Evolutionary conservation across 306 rosid genomes (phyloP).

Genomic region (Ziziphus jujuba): DNA sequence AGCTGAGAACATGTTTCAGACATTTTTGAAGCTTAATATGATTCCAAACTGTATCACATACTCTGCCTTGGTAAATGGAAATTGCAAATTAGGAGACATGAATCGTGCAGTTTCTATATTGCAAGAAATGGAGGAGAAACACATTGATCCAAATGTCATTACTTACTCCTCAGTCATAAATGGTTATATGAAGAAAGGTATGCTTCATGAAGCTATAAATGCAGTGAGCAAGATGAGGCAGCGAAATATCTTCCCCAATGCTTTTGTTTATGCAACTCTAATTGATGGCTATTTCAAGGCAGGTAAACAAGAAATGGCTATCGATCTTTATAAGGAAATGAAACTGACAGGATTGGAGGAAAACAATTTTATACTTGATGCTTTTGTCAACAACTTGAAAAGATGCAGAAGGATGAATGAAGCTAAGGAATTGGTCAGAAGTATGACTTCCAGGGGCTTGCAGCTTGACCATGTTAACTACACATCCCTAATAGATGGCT

Average conservation of each 20-base stretch:
- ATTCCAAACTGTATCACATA: slow-evolving; percentile 69
- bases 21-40: slow-evolving; percentile 50
- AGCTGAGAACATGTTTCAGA: slow-evolving; percentile 58
- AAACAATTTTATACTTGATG: slow-evolving; percentile 58
- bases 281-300: slow-evolving; percentile 63
- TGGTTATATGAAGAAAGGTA: slow-evolving; percentile 76
- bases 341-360: slow-evolving; percentile 59
- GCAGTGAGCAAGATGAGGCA: slow-evolving; percentile 57
- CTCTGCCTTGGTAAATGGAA: slow-evolving; percentile 67
- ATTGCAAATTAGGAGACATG: slow-evolving; percentile 73
- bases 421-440: slow-evolving; percentile 54
- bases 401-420: slow-evolving; percentile 62
- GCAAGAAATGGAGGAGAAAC: slow-evolving; percentile 57
- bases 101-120: slow-evolving; percentile 52
- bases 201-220: slow-evolving; percentile 63
- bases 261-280: slow-evolving; percentile 60
- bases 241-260: slow-evolving; percentile 60
- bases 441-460: slow-evolving; percentile 61
- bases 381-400: slow-evolving; percentile 76
- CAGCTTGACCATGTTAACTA: slow-evolving; percentile 71
- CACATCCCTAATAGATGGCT: slow-evolving; percentile 78
- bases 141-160: slow-evolving; percentile 57
- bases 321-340: slow-evolving; percentile 71
- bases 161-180: slow-evolving; percentile 75
- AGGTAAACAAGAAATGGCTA: slow-evolving; percentile 61